Percentiles rank a stretch among this genome's conserved stretches.
Conservation (phyloP, 2,329 filamentous ascomycete genomes). For the Aspergillus sp. region DNA sequence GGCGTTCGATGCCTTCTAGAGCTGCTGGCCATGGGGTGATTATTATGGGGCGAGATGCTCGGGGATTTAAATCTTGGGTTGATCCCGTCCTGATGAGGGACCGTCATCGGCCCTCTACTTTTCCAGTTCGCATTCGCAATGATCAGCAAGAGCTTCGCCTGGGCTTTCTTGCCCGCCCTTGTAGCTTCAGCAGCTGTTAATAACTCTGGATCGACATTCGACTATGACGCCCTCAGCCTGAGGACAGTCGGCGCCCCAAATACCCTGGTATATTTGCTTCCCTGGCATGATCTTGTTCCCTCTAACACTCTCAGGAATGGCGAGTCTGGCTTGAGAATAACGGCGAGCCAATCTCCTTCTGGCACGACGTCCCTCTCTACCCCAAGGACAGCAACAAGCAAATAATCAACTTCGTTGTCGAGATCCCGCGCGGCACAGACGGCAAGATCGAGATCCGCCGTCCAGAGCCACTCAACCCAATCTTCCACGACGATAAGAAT, state of each 20-base stretch:
- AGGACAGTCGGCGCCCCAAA: neutral
- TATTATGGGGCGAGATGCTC: too few relatives aligned
- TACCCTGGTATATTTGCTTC: neutral
- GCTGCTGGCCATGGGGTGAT: too few relatives aligned
- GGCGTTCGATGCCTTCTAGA: too few relatives aligned
- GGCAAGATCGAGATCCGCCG: conserved; percentile 3
- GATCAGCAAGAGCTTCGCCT: neutral
- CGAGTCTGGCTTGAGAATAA: conserved; percentile 3
- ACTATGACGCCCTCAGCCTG: conserved; percentile 1
- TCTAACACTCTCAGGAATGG: neutral
- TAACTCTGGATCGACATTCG: neutral
- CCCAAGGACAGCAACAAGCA: neutral
- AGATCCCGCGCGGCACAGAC: neutral
- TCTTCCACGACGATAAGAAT: conserved; percentile 2
- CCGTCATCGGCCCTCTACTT: neutral
- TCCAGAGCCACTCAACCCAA: neutral
- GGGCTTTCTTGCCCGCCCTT: neutral
- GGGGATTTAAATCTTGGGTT: too few relatives aligned
- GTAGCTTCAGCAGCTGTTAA: neutral
- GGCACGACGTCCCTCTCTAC: conserved; percentile 4
- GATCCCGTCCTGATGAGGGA: too few relatives aligned
- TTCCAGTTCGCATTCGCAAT: neutral
- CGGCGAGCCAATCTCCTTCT: conserved; percentile 1
- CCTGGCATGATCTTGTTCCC: neutral
- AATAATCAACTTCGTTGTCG: conserved; percentile 5